Conservation (phyloP, 2,329 filamentous ascomycete species). For the Botrytis fragariae region DNA sequence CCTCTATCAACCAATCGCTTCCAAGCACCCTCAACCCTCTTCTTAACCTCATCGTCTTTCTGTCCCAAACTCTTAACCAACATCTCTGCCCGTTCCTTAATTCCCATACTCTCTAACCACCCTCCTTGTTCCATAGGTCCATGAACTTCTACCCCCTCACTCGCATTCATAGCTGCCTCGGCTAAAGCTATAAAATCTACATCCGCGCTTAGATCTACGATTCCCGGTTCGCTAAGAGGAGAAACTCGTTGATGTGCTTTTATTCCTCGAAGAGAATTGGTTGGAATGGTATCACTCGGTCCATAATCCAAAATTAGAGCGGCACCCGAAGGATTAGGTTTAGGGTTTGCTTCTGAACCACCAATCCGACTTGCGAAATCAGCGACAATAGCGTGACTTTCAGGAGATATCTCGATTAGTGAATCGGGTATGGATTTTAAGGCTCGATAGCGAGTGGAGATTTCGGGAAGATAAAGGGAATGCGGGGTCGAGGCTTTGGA, state of each 20-base stretch:
- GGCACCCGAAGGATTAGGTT: conserved; percentile 69
- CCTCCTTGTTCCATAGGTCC: conserved; percentile 83
- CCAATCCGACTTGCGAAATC: conserved; percentile 86
- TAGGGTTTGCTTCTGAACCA: conserved; percentile 55
- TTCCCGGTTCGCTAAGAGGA: conserved; percentile 75
- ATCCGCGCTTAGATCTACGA: conserved; percentile 86
- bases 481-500: conserved; percentile 75
- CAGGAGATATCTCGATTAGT: conserved; percentile 86
- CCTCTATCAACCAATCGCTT: conserved; percentile 80
- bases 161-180: conserved; percentile 73
- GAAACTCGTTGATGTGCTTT: conserved; percentile 71
- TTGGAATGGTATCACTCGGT: conserved; percentile 71
- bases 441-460: conserved; percentile 73
- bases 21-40: conserved; percentile 70
- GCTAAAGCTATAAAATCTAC: conserved; percentile 90
- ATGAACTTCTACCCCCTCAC: conserved; percentile 82
- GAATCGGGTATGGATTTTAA: conserved; percentile 67
- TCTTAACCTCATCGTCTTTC: conserved; percentile 49
- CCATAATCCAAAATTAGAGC: conserved; percentile 97
- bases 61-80: conserved; percentile 51
- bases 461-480: conserved; percentile 79
- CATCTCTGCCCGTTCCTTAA: conserved; percentile 70
- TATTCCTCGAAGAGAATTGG: conserved; percentile 90
- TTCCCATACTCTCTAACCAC: conserved; percentile 80
- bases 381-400: conserved; percentile 73